Percentiles rank a stretch among this genome's conserved stretches.
These are phyloP conservation scores for Alternaria sp. DNA, from an alignment of 2,329 filamentous ascomycete genomes.

Conservation along the genomic window DNA sequence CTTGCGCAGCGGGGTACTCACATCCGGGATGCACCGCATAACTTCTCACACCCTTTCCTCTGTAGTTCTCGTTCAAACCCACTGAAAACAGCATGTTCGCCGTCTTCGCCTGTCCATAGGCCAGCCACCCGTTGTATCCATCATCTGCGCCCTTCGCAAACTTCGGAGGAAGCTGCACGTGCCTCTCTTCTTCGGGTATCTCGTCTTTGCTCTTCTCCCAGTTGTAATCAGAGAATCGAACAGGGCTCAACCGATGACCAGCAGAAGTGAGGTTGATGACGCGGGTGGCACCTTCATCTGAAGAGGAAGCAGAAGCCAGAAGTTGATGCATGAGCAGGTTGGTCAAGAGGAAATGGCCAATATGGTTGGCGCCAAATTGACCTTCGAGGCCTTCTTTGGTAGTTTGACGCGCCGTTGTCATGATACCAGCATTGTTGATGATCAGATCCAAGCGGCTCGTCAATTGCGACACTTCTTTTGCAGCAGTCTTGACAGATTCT, in stretches of 20 bases:
- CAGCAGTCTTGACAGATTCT: slow-evolving; percentile 45
- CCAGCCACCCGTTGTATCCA: slow-evolving; percentile 35
- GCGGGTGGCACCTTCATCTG: slow-evolving; percentile 28
- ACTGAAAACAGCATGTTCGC: slow-evolving; percentile 42
- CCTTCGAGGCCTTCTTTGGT: slow-evolving; percentile 56
- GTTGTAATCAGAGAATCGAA: slow-evolving; percentile 55
- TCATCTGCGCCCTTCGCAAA: slow-evolving; percentile 23
- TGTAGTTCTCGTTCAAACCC: slow-evolving; percentile 25
- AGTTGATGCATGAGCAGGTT: slow-evolving; percentile 52
- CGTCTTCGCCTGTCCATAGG: slow-evolving; percentile 42
- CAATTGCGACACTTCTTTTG: slow-evolving; percentile 32
- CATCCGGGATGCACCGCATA: slow-evolving; percentile 45
- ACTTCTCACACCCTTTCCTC: slow-evolving; percentile 29
- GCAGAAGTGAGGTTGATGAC: slow-evolving; percentile 41
- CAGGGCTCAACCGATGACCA: slow-evolving; percentile 34
- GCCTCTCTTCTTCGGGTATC: slow-evolving; percentile 35
- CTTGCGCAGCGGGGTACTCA: slow-evolving; percentile 15
- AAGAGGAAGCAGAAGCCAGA: slow-evolving; percentile 41
- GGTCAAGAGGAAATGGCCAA: slow-evolving; percentile 56
- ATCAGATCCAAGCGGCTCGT: slow-evolving; percentile 50
- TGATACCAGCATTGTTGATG: slow-evolving; percentile 55
- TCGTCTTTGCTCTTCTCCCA: slow-evolving; percentile 36
- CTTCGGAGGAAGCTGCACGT: slow-evolving; percentile 19
- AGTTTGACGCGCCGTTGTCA: slow-evolving; percentile 30
- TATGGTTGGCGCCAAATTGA: slow-evolving; percentile 57